These are phyloP conservation scores for Paracoccidioides lutzii DNA, from an alignment of 2,329 filamentous ascomycete genomes.

Conservation along the genomic window DNA sequence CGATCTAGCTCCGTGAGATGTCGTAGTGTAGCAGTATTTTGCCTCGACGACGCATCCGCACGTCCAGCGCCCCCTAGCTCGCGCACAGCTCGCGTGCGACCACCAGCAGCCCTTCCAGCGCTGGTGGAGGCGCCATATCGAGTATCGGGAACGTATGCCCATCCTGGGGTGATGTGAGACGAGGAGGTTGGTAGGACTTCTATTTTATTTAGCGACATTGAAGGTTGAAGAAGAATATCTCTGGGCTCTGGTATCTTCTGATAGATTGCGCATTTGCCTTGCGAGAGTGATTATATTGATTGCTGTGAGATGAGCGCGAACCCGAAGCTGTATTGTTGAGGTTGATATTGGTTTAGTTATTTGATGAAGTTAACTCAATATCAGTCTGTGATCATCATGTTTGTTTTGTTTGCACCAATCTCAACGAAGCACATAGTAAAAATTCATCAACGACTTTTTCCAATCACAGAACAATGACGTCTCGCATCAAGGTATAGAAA, in stretches of 20 bases:
- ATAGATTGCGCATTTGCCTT: not conserved
- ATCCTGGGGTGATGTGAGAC: constrained; percentile 64
- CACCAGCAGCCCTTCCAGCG: constrained; percentile 36
- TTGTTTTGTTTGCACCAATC: not conserved
- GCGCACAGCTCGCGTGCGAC: constrained; percentile 59
- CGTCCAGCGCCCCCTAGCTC: constrained; percentile 40
- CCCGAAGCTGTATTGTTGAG: no score
- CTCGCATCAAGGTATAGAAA: no score
- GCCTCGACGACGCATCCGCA: constrained; percentile 60
- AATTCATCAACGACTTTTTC: not conserved
- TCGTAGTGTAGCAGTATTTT: constrained; percentile 67
- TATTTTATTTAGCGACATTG: constrained; percentile 51
- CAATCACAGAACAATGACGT: no score
- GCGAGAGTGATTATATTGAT: no score
- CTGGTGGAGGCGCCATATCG: constrained; percentile 45
- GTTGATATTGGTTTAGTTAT: no score
- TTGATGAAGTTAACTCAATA: no score
- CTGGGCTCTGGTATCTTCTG: not conserved
- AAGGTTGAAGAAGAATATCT: constrained; percentile 9
- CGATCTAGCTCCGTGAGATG: constrained; percentile 72
- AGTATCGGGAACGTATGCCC: constrained; percentile 79
- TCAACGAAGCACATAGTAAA: not conserved
- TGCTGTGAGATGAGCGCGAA: no score
- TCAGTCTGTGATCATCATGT: not conserved
- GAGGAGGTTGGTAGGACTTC: constrained; percentile 64